Evolutionary conservation across 2,329 filamentous ascomycete species (phyloP), one percentile per base, ranked within the genome.

Genomic region (Volutella citrinella): DNA sequence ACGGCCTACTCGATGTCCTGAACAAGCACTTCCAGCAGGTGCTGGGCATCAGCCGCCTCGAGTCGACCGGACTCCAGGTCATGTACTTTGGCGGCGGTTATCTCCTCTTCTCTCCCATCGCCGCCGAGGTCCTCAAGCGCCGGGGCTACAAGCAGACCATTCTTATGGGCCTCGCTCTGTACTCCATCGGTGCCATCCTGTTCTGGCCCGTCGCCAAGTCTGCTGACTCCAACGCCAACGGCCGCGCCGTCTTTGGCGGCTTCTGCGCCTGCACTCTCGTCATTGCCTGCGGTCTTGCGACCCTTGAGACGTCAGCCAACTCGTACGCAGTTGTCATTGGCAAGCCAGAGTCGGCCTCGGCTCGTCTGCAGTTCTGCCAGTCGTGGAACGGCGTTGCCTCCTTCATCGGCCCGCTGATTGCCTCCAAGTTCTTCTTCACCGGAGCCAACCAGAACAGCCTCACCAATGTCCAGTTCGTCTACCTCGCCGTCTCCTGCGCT

Each of bases 291-390:
- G 84, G 84, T 10, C 69, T 89, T 1, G 80, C 79, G 2, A 84
- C 84, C 0, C 76, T 90, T 13, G 85, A 90, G 61, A 87, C 84
- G 1, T 80, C 82, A 2, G 85, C 85, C 18, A 87, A 90, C 60
- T 82, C 84, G 0, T 87, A 51, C 22, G 48, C 48, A 3, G 46
- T 83, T 57, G 78, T 84, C 40, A 78, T 80, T 21, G 75, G 60
- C 45, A 48, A 38, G 42, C 30, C 41, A 1, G 32, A 33, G 13
- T 38, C 36, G 2, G 36, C 34, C 10, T 32, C 28, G 8, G 19
- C 27, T 14, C 35, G 45, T 22, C 38, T 44, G 4, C 41, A 89
- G 59, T 65, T 88, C 36, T 81, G 83, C 3, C 84, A 90, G 59
- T 82, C 82, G 28, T 82, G 88, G 65, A 84, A 89, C 54, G 84